Percentiles rank a stretch among this genome's conserved stretches.
Evolutionary conservation across 2,329 filamentous ascomycete species (phyloP).

Genomic region (Fusarium sp.): DNA sequence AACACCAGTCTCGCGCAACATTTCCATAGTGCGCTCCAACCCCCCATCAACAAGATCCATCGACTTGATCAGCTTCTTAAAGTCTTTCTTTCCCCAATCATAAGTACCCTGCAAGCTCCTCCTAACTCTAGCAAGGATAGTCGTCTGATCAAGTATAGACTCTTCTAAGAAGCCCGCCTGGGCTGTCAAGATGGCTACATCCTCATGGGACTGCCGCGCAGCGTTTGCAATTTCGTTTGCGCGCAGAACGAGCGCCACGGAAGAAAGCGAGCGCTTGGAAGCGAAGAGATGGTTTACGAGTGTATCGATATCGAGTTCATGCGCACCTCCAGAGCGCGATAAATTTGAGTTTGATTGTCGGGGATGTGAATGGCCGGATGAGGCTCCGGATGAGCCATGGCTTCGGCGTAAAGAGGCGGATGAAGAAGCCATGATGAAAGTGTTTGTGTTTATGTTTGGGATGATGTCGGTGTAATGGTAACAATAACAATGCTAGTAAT

Average conservation of each 20-base stretch:
- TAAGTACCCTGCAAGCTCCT: constrained; percentile 66
- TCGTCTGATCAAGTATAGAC: constrained; percentile 68
- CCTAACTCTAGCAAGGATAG: constrained; percentile 63
- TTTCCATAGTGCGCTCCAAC: constrained; percentile 73
- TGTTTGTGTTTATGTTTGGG: background rate
- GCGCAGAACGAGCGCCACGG: constrained; percentile 83
- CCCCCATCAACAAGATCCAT: constrained; percentile 75
- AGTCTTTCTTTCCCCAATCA: constrained; percentile 68
- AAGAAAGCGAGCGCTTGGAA: constrained; percentile 87
- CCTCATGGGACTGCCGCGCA: constrained; percentile 80
- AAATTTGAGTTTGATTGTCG: constrained; percentile 41
- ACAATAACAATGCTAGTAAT: background rate
- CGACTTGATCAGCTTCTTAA: constrained; percentile 69
- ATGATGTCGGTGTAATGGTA: background rate
- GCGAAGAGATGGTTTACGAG: constrained; percentile 87
- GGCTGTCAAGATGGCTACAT: constrained; percentile 78
- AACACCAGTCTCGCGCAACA: constrained; percentile 72
- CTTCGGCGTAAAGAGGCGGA: constrained; percentile 53
- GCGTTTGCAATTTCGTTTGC: constrained; percentile 87
- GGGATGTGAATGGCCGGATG: constrained; percentile 48
- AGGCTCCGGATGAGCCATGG: constrained; percentile 52
- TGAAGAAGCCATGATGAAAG: constrained; percentile 52
- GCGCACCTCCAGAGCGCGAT: constrained; percentile 24
- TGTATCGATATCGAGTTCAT: constrained; percentile 68
- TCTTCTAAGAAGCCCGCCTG: constrained; percentile 75